Conservation (phyloP, 2,329 filamentous ascomycete genomes). For the Talaromyces atroroseus region DNA sequence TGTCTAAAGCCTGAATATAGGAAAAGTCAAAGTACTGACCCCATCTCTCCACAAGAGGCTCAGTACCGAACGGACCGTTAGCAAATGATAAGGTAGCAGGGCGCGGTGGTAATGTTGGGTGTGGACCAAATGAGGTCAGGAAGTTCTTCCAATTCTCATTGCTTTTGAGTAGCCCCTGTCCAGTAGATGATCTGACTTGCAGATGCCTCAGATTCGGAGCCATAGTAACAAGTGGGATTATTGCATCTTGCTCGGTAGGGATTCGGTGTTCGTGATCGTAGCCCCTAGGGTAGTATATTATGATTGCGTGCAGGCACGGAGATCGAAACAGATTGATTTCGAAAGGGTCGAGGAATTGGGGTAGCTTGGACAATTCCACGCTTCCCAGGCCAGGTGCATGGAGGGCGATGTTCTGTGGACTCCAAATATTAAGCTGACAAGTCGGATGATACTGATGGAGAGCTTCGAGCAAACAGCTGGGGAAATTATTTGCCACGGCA, state of each 20-base stretch:
- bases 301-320: neutral
- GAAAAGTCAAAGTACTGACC: conserved; percentile 3
- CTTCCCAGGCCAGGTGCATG: neutral
- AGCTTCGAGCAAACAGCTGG: neutral
- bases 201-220: neutral
- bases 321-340: neutral
- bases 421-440: conserved; percentile 1
- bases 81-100: neutral
- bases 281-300: neutral
- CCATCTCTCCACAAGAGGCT: neutral
- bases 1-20: neutral
- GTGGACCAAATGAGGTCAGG: neutral
- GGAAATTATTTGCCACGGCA: neutral
- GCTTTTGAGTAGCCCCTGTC: too few species aligned
- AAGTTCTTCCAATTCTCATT: neutral
- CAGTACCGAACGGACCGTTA: neutral
- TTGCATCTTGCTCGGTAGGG: neutral
- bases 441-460: neutral
- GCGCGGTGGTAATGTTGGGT: neutral
- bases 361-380: neutral
- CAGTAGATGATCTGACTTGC: neutral
- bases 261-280: neutral
- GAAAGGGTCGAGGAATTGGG: neutral
- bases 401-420: neutral
- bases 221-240: neutral